Conservation (phyloP, 164 flowering plant genomes). For the Berberis thunbergii region DNA sequence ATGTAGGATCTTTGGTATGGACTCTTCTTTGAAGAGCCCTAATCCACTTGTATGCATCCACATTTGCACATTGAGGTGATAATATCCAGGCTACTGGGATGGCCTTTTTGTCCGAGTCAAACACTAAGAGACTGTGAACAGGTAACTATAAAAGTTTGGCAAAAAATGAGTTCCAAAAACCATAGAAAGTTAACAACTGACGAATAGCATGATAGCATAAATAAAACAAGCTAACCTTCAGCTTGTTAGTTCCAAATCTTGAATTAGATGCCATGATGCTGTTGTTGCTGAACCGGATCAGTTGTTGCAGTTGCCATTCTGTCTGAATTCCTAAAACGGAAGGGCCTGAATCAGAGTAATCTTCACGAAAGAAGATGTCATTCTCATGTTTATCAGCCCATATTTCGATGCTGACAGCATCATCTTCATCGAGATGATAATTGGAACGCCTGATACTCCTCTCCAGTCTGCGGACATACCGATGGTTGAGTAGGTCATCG, state of each 20-base stretch:
- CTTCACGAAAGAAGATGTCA: conserved; percentile 74
- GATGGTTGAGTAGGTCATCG: conserved; percentile 85
- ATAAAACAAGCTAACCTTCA: conserved; percentile 53
- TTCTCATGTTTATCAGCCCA: conserved; percentile 82
- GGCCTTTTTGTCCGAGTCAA: conserved; percentile 82
- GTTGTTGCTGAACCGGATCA: conserved; percentile 87
- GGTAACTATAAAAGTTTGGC: conserved; percentile 44
- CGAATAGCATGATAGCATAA: not conserved
- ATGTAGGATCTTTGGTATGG: conserved; percentile 72
- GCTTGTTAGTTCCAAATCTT: conserved; percentile 76
- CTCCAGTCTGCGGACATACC: conserved; percentile 87
- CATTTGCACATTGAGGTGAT: conserved; percentile 48
- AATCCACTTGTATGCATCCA: conserved; percentile 72
- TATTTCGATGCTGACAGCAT: conserved; percentile 60
- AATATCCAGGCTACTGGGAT: conserved; percentile 97
- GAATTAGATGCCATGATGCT: conserved; percentile 81
- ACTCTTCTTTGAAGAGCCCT: conserved; percentile 83
- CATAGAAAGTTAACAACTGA: not conserved
- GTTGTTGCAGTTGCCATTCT: conserved; percentile 97
- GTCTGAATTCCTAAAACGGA: conserved; percentile 84
- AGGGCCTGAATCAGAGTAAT: conserved; percentile 72
- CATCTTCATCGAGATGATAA: conserved; percentile 74
- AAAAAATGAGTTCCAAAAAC: not conserved
- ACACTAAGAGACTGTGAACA: conserved; percentile 79
- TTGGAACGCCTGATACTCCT: conserved; percentile 76